These are phyloP conservation scores for Xylaria multiplex DNA, from an alignment of 2,329 filamentous ascomycete species.

Conservation along the genomic window DNA sequence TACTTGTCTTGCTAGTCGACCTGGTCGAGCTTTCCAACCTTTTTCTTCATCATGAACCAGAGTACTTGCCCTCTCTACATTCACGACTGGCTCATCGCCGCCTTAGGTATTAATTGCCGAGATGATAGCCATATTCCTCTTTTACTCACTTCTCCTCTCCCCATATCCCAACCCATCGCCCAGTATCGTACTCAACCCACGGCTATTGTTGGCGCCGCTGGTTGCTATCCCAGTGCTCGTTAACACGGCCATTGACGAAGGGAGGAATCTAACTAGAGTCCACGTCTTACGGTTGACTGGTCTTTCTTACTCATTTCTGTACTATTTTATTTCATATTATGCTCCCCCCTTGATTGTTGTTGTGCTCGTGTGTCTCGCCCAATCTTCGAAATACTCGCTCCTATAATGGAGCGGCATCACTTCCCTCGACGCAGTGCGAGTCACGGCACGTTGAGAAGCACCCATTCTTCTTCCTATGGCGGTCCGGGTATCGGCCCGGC, in stretches of 20 bases:
- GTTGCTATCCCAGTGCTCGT: slow-evolving; percentile 34
- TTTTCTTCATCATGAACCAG: slow-evolving; percentile 5
- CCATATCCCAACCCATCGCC: slow-evolving; percentile 20
- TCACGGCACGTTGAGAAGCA: slow-evolving; percentile 48
- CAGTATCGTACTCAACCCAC: slow-evolving; percentile 33
- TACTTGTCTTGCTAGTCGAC: too few relatives aligned
- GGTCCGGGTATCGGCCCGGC: slow-evolving; percentile 35
- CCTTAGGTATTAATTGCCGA: slow-evolving; percentile 12
- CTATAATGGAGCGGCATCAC: slow-evolving; percentile 46
- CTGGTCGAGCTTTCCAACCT: slow-evolving; percentile 20
- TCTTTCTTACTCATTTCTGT: slow-evolving; percentile 41
- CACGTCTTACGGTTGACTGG: slow-evolving; percentile 31
- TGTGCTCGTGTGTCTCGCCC: slow-evolving; percentile 28
- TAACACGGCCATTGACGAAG: slow-evolving; percentile 32
- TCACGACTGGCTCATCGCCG: neutral
- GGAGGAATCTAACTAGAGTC: slow-evolving; percentile 29
- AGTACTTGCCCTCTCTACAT: slow-evolving; percentile 22
- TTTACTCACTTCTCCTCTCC: slow-evolving; percentile 5
- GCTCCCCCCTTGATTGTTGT: slow-evolving; percentile 22
- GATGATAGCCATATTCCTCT: slow-evolving; percentile 15
- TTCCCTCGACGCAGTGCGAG: slow-evolving; percentile 48
- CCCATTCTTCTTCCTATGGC: slow-evolving; percentile 44
- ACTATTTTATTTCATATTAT: slow-evolving; percentile 45
- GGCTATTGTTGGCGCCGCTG: slow-evolving; percentile 32
- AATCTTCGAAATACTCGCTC: slow-evolving; percentile 27